A percentile compares a stretch with the other conserved stretches of the same genome.
phyloP scores from a whole-genome alignment of 345 rosid species.

The Salix caprea region DNA sequence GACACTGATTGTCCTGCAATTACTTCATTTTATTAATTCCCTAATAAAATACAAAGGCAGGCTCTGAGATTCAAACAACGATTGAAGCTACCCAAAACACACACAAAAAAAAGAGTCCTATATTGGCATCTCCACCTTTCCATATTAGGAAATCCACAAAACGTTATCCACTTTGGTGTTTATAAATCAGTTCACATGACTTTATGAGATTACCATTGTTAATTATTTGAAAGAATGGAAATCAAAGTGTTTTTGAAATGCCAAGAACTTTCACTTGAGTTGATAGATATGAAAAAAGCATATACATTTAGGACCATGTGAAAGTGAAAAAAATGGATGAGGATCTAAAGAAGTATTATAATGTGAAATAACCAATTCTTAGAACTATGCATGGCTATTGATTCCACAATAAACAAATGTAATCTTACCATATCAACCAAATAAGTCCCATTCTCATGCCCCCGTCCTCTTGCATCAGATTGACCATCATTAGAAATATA shows the following conservation, averaged over 20 bases:
- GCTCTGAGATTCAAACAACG: not conserved
- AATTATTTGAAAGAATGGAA: not conserved
- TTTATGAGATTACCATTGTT: not conserved
- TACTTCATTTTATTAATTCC: conserved; percentile 14
- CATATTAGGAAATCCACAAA: not conserved
- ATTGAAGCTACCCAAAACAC: not conserved
- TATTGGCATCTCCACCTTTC: not conserved
- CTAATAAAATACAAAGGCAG: conserved; percentile 1
- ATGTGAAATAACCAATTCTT: not conserved
- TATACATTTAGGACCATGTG: not conserved
- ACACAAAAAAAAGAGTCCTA: not conserved
- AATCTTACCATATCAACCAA: conserved; percentile 57
- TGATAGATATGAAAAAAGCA: not conserved
- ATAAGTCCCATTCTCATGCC: conserved; percentile 52
- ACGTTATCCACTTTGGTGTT: not conserved
- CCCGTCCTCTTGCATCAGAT: conserved; percentile 56
- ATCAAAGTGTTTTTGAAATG: not conserved
- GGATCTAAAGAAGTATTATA: not conserved
- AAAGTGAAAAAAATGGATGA: not conserved
- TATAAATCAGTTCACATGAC: not conserved
- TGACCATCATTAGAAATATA: conserved; percentile 69
- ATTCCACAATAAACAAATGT: not conserved
- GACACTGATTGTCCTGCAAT: conserved; percentile 62
- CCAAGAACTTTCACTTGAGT: not conserved
- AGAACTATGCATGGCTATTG: not conserved